These are phyloP conservation scores for Nymphaea colorata DNA, from an alignment of 164 flowering plant genomes.

Conservation along the genomic window DNA sequence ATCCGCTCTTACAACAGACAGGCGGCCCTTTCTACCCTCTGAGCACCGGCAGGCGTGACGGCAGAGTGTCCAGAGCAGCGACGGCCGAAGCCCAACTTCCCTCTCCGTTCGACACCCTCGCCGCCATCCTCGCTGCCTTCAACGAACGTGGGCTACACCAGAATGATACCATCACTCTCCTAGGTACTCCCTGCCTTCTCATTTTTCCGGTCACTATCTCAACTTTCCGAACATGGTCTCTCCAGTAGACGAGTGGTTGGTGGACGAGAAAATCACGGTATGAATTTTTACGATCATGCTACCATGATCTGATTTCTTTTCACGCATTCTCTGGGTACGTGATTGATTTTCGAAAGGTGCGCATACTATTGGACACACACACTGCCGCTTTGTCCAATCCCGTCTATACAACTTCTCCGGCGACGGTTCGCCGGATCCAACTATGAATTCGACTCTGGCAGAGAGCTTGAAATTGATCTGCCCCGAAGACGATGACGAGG, in stretches of 20 bases:
- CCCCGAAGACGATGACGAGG: not conserved
- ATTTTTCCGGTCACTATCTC: not conserved
- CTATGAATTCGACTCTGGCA: constrained; percentile 7
- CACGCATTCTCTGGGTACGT: no score
- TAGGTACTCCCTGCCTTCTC: constrained; percentile 14
- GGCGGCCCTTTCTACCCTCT: constrained; percentile 62
- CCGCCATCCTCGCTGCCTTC: constrained; percentile 20
- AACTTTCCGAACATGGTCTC: not conserved
- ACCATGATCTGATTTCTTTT: not conserved
- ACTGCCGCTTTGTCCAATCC: constrained; percentile 10
- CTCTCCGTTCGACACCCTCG: constrained; percentile 23
- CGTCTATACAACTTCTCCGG: constrained; percentile 17
- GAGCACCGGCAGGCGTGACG: constrained; percentile 44
- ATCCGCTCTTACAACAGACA: constrained; percentile 13
- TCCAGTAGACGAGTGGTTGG: no score
- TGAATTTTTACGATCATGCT: not conserved
- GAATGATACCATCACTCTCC: constrained; percentile 40
- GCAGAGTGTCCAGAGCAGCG: constrained; percentile 13
- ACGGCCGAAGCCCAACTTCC: constrained; percentile 31
- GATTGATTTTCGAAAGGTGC: constrained; percentile 12
- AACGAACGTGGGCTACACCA: constrained; percentile 30
- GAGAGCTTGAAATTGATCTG: constrained; percentile 15
- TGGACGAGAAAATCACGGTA: no score
- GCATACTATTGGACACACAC: constrained; percentile 17
- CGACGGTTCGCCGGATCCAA: constrained; percentile 15